Base-by-base conservation (phyloP, 108 stramenopile species). In the Phaeodactylum tricornutum region DNA sequence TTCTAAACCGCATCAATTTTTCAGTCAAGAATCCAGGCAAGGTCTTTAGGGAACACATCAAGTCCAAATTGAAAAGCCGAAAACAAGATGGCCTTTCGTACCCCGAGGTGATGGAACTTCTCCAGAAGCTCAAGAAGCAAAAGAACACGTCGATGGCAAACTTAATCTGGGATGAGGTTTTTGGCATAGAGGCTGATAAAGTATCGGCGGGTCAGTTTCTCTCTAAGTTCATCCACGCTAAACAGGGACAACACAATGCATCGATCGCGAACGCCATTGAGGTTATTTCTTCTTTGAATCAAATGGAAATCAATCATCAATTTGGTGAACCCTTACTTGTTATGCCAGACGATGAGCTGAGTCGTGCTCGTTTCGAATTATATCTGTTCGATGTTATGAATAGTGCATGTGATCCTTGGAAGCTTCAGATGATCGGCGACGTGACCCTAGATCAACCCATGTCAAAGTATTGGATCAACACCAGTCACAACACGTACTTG, bases 401-500 rank as follows among this genome's bases (percentile, higher is more conserved):
- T 46, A 71, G 69, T 52, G 67, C 75, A 2, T 84, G 61, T 50
- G 67, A 83, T 57, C 87, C 87, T 12, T 43, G 43, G 16, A 55
- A 51, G 25, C 55, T 71, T 8, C 66, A 74, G 39, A 25, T 31
- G 16, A 4, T 36, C 29, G 11, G 12, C 28, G 14, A 40, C 36
- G 32, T 17, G 1, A 50, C 31, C 9, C 56, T 78, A 83, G 78
- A 58, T 22, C 47, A 59, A 23, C 87, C 93, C 6, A 58, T 99
- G 23, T 75, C 84, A 12, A 50, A 88, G 33, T 99, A 96, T 58
- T 97, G 75, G 72, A 88, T 96, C 56, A 87, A 93, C 41, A 80
- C 90, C 2, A 75, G 79, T 37, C 96, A 97, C 82, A 99, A 99
- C 47, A 95, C 96, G 1, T 97, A 99, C 62, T 67, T 96, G 5